These are phyloP conservation scores for Papiliotrema nemorosa DNA, from an alignment of 1,284 basidiomycete genomes.

Conservation along the genomic window DNA sequence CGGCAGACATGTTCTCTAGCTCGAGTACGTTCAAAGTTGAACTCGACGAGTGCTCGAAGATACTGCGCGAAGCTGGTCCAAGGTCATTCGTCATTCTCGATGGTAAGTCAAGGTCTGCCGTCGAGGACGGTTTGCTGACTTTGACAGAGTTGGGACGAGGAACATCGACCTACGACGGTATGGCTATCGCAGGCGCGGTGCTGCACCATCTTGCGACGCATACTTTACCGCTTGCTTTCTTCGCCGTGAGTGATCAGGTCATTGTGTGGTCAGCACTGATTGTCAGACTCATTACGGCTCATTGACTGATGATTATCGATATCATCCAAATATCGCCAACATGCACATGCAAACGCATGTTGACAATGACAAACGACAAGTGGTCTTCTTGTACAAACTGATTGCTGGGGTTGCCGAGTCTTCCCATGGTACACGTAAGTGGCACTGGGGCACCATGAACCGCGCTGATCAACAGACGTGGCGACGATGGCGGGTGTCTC, in stretches of 20 bases:
- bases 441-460: neutral
- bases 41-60: slow-evolving; percentile 90
- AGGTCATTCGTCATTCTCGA: slow-evolving; percentile 92
- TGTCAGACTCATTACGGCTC: slow-evolving; percentile 50
- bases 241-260: slow-evolving; percentile 42
- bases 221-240: slow-evolving; percentile 68
- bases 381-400: slow-evolving; percentile 90
- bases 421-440: slow-evolving; percentile 75
- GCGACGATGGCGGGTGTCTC: slow-evolving; percentile 83
- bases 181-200: slow-evolving; percentile 95
- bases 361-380: slow-evolving; percentile 65
- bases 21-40: slow-evolving; percentile 96
- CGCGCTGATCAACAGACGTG: slow-evolving; percentile 55
- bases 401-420: slow-evolving; percentile 82
- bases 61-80: slow-evolving; percentile 83
- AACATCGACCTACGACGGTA: slow-evolving; percentile 69
- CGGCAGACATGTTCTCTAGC: slow-evolving; percentile 78
- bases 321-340: slow-evolving; percentile 86
- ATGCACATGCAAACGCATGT: slow-evolving; percentile 94
- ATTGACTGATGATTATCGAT: slow-evolving; percentile 55
- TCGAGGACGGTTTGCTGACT: neutral
- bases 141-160: slow-evolving; percentile 75
- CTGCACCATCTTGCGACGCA: slow-evolving; percentile 87
- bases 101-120: slow-evolving; percentile 54
- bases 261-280: neutral